Evolutionary conservation across 2,329 filamentous ascomycete genomes (phyloP).

Genomic region (Aspergillus pseudoglaucus): DNA sequence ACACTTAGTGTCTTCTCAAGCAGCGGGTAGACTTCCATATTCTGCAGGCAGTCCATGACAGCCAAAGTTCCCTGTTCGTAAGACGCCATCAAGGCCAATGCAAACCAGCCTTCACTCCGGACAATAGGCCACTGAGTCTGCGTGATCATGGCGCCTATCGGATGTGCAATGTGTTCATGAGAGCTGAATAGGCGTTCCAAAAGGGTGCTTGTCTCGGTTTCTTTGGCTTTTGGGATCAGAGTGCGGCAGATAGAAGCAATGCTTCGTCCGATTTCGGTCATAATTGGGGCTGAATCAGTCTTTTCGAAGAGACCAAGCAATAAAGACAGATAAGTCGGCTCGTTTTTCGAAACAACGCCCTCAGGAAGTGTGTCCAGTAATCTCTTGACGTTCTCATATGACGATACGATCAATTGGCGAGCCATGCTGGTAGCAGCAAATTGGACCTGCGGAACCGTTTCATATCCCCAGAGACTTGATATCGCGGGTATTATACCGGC

Average conservation of each 20-base stretch:
- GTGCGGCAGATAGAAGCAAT: conserved; percentile 41
- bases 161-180: conserved; percentile 31
- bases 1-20: conserved; percentile 26
- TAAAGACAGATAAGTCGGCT: conserved; percentile 34
- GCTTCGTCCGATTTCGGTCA: conserved; percentile 42
- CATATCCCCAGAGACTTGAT: conserved; percentile 34
- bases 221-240: conserved; percentile 23
- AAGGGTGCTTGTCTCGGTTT: conserved; percentile 18
- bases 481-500: conserved; percentile 35
- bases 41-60: conserved; percentile 30
- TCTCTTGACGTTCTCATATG: conserved; percentile 30
- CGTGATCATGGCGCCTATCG: conserved; percentile 38
- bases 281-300: conserved; percentile 39
- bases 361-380: conserved; percentile 28
- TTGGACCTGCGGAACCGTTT: conserved; percentile 40
- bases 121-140: conserved; percentile 45
- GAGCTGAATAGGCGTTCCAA: conserved; percentile 29
- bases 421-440: conserved; percentile 37
- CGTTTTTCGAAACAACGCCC: conserved; percentile 20
- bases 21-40: conserved; percentile 26
- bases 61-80: conserved; percentile 25
- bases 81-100: conserved; percentile 41
- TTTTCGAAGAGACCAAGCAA: conserved; percentile 37
- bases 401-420: conserved; percentile 33
- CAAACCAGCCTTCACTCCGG: conserved; percentile 45